Base-by-base conservation (phyloP, 352 stramenopile species). In the Globisporangium polare region DNA sequence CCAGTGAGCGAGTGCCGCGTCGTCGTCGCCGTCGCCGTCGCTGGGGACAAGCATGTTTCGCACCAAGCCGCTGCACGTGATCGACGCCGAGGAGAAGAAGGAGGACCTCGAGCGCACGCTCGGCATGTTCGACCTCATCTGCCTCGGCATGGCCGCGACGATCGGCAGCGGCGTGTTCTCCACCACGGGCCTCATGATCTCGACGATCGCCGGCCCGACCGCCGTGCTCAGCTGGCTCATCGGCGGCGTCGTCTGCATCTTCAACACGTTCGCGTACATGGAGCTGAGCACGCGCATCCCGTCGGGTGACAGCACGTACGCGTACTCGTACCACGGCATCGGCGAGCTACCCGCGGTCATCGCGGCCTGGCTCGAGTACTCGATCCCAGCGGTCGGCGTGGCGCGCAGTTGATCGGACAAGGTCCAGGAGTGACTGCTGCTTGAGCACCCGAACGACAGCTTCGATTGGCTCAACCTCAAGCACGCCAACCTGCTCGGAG, bases 381-480 rank as follows among this genome's bases (percentile, higher is more conserved):
- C 52, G n/a, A n/a, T 58, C 33, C 47, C 52, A 10, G 52, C 20
- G 5, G 52, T 33, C 2, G 52, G 52, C 8, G 88, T 98, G 0
- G 93, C 94, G 0, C 83, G 90, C 52, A 96, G 80, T 58, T 98
- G 93, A 92, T 90, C 80, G 39, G 77, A 96, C 63, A 98, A 98
- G 74, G 77, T 97, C 15, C 66, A 92, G 45, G 75, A 86, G 26
- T 90, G 80, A 78, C 45, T 80, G 20, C 26, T 29, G 70, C 76
- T 41, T 77, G 86, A 26, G 76, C 33, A 58, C 22, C 52, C 52
- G 18, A 9, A 67, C 37, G 20, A 17, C 15, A 33, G 68, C 58
- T 69, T 76, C 45, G 57, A 74, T 26, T 88, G 75, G 74, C 65
- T 86, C 13, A 84, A 88, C 66, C 39, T 74, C 39, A 35, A 78